Base-by-base conservation (phyloP, 345 rosid genomes). In the Geranium brycei region DNA sequence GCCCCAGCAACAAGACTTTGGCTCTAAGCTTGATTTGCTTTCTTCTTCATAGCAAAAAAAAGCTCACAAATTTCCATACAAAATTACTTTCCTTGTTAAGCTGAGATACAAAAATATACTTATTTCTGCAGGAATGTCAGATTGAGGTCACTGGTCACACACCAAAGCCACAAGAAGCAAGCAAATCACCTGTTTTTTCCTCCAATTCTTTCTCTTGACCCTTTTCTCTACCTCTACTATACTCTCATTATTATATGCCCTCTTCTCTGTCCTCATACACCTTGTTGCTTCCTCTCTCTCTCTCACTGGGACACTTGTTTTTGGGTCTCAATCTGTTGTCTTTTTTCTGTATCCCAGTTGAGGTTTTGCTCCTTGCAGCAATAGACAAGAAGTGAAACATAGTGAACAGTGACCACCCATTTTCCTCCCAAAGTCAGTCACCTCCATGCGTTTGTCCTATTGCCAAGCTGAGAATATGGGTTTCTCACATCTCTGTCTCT, bases 371-470 rank as follows among this genome's bases (percentile, higher is more conserved):
- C 73, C 75, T 38, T 76, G 72, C 73, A 66, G 68, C 72, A 58
- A 70, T 80, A 70, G 72, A 75, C 76, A 73, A 67, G 66, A 23
- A 23, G 28, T 23, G 28, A 23, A 23, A 23, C 28, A 23, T 59
- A 62, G 60, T 64, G 28, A 56, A 69, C 19, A 60, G 53, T 58
- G 51, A 40, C 31, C 30, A 28, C 70, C 55, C 41, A 35, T 35
- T 35, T 35, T 4, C 41, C 41, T 7, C 5, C 41, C 41, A 35
- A 35, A 35, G 7, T 35, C 41, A 35, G 41, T 35, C 41, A 35
- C 41, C 41, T 35, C 41, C 41, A 64, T 28, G 57, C 72, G 73
- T 76, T 83, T 83, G 88, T 85, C 88, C 77, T 83, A 72, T 80
- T 80, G 17, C 73, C 62, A 67, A 61, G 68, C 69, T 62, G 40